Percentiles rank a stretch among this genome's conserved stretches.
Conservation (phyloP, 495 filamentous ascomycete genomes). For the Bryoglossum gracile region DNA sequence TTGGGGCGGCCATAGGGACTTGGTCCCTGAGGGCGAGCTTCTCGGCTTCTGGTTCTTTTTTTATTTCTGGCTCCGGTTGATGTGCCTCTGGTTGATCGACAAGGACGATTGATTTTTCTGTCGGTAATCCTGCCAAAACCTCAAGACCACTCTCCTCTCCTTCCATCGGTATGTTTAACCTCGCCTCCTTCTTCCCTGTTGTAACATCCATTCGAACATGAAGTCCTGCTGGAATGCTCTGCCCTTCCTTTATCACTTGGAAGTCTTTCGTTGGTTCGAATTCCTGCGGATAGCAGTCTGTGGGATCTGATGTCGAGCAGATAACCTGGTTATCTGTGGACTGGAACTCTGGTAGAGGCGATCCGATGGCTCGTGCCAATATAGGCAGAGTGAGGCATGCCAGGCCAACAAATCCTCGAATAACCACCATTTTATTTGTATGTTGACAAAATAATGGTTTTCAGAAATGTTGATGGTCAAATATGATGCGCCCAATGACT, state of each 20-base stretch:
- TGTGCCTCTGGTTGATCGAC: constrained; percentile 31
- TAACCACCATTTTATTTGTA: no score
- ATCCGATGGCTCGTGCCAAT: constrained; percentile 7
- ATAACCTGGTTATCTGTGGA: constrained; percentile 41
- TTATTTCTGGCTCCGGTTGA: no score
- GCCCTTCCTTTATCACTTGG: constrained; percentile 52
- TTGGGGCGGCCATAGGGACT: constrained; percentile 33
- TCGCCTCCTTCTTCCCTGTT: constrained; percentile 56
- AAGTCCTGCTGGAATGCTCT: constrained; percentile 54
- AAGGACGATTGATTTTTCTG: constrained; percentile 40
- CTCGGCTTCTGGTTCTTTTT: constrained; percentile 18
- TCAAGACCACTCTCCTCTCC: constrained; percentile 27
- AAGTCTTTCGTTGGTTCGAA: constrained; percentile 57
- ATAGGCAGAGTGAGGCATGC: constrained; percentile 12
- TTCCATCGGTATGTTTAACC: constrained; percentile 47
- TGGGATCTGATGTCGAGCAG: constrained; percentile 50
- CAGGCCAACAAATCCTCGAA: constrained; percentile 12
- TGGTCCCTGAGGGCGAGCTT: constrained; percentile 20
- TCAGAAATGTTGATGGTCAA: neutral
- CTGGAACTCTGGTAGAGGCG: constrained; percentile 1
- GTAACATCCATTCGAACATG: constrained; percentile 57
- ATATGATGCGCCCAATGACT: no score
- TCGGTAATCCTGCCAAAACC: constrained; percentile 37
- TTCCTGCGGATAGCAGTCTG: constrained; percentile 56
- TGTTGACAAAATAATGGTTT: neutral